Base-by-base conservation (phyloP, 768 basidiomycete species). In the Candolleomyces eurysporus region DNA sequence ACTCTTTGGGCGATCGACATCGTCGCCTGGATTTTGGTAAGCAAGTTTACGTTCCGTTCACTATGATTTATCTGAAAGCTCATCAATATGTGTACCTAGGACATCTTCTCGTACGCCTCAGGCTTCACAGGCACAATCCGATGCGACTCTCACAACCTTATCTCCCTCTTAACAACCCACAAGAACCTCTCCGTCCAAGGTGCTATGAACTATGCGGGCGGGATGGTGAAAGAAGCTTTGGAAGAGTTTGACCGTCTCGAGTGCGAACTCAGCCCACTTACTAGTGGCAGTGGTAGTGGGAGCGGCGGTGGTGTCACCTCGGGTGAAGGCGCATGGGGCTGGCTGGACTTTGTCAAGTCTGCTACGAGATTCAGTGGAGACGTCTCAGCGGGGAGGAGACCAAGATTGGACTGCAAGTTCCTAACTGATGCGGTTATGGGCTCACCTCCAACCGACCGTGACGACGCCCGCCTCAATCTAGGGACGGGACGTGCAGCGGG, bases 21-120 rank as follows among this genome's bases (percentile, higher is more conserved):
- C 49, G 77, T 85, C 13, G 76, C 77, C 7, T 80, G 81, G 75
- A 80, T 83, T 19, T 72, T 79, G 72, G 88, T 88, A 69, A 48
- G 75, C 67, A 4, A 26, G 26, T 26, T 26, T 26, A 11, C 42
- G 13, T n/a, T 43, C 42, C 42, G n/a, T n/a, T 43, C 42, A 43
- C 11, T 5, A 26, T 26, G 26, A 26, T 43, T 43, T 43, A 13
- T 3, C n/a, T n/a, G n/a, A 43, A 43, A 2, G 1, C 42, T 11
- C 11, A 43, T n/a, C 5, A 5, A 43, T n/a, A 43, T 3, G 42
- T 26, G 11, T 2, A 16, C 4, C 9, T 31, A 61, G 60, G 60
- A 61, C 36, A 50, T 57, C 5, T 57, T 61, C 26, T 55, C 60
- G 11, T 61, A 48, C 42, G 60, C 60, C 16, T 32, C 53, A 39